A percentile compares a stretch with the other conserved stretches of the same genome.
phyloP scores from a whole-genome alignment of 306 rosid species.

The Lotus japonicus region DNA sequence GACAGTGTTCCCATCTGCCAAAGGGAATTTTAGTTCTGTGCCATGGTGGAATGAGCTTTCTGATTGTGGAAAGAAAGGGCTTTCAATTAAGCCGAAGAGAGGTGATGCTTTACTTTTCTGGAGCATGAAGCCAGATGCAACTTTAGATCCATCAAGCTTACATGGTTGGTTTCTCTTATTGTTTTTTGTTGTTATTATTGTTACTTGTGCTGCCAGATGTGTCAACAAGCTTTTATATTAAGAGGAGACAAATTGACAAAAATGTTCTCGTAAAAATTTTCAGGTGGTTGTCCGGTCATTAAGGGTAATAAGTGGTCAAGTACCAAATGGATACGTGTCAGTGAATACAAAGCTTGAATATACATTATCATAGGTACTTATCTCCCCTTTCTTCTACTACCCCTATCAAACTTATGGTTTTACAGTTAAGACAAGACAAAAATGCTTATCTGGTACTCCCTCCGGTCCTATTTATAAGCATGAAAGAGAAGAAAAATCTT shows the following conservation, averaged over 20 bases:
- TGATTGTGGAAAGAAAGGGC: constrained; percentile 87
- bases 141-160: constrained; percentile 87
- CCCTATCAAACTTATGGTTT: neutral
- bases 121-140: constrained; percentile 98
- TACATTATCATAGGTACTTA: constrained; percentile 34
- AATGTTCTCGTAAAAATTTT: constrained; percentile 21
- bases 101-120: constrained; percentile 98
- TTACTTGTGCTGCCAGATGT: constrained; percentile 1
- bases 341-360: constrained; percentile 64
- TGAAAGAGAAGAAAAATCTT: no score
- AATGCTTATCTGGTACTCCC: neutral
- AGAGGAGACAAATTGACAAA: constrained; percentile 4
- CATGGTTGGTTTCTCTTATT: constrained; percentile 58
- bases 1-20: constrained; percentile 96
- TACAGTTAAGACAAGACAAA: constrained; percentile 7
- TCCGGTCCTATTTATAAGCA: no score
- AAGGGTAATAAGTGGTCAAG: constrained; percentile 96
- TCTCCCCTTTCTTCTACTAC: neutral
- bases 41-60: constrained; percentile 98
- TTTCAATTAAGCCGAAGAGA: constrained; percentile 88
- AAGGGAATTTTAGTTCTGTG: constrained; percentile 85
- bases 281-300: constrained; percentile 98
- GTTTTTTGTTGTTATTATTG: neutral
- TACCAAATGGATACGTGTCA: constrained; percentile 90
- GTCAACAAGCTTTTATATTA: constrained; percentile 7